Evolutionary conservation across 139 green algal genomes (phyloP).

Genomic region (Monoraphidium neglectum): DNA sequence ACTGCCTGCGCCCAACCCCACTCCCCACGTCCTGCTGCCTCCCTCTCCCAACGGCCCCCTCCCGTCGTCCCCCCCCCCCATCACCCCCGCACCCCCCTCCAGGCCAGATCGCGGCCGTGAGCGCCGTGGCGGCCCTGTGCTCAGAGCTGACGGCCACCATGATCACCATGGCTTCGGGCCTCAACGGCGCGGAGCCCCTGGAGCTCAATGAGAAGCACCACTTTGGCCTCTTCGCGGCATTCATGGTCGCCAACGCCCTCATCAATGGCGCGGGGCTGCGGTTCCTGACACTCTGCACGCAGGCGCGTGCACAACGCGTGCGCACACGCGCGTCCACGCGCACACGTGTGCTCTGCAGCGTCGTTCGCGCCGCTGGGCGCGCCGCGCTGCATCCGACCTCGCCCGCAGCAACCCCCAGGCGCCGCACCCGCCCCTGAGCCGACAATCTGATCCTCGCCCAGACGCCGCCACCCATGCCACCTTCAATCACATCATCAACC

Average conservation of each 20-base stretch:
- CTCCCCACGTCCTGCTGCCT: too few relatives aligned
- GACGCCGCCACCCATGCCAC: background rate
- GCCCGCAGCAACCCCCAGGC: too few relatives aligned
- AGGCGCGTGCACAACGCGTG: constrained; percentile 5
- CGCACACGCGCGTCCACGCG: too few relatives aligned
- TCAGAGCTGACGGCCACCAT: constrained; percentile 12
- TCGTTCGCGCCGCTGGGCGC: too few relatives aligned
- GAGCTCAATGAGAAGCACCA: constrained; percentile 10
- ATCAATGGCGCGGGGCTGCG: constrained; percentile 34
- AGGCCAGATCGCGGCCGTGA: constrained; percentile 27
- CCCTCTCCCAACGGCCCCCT: too few relatives aligned
- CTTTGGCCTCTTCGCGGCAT: constrained; percentile 35
- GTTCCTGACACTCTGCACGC: constrained; percentile 17
- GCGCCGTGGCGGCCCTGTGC: constrained; percentile 18
- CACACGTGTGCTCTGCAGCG: too few relatives aligned
- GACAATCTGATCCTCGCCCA: too few relatives aligned
- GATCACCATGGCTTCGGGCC: background rate
- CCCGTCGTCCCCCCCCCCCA: too few relatives aligned
- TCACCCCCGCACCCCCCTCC: too few relatives aligned
- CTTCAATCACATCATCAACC: constrained; percentile 33
- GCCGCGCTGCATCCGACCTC: too few relatives aligned
- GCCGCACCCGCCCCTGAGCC: too few relatives aligned
- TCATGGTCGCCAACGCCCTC: constrained; percentile 29
- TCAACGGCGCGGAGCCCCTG: background rate
- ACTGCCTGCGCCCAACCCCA: too few relatives aligned